These are phyloP conservation scores for Erythrophleum ivorense DNA, from an alignment of 331 rosid species.

Conservation along the genomic window DNA sequence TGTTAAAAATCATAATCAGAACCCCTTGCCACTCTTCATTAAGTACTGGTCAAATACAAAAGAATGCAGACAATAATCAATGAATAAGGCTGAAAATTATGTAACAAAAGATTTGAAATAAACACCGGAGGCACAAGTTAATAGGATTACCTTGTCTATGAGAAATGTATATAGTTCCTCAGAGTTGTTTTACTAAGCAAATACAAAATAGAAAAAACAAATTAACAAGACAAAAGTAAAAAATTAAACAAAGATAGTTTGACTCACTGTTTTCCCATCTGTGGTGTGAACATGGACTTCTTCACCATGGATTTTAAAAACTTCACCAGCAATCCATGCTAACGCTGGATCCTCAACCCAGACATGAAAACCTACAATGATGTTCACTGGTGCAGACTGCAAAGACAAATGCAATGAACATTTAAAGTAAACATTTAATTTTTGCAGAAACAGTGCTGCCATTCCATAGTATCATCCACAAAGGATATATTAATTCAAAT, in stretches of 20 bases:
- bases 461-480: slow-evolving; percentile 23
- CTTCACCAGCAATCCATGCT: slow-evolving; percentile 97
- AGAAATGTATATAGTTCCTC: not conserved
- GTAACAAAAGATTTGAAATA: too few relatives aligned
- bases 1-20: too few relatives aligned
- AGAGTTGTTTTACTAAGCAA: slow-evolving; percentile 5
- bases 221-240: too few relatives aligned
- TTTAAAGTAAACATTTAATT: slow-evolving; percentile 38
- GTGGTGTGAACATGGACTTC: slow-evolving; percentile 67
- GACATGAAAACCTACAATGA: slow-evolving; percentile 94
- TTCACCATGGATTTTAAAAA: slow-evolving; percentile 79
- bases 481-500: slow-evolving; percentile 11
- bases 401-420: slow-evolving; percentile 43
- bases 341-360: slow-evolving; percentile 89
- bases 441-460: slow-evolving; percentile 23
- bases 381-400: slow-evolving; percentile 93
- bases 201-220: not conserved
- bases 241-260: slow-evolving; percentile 9
- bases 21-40: too few relatives aligned
- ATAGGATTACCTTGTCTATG: not conserved
- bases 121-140: too few relatives aligned
- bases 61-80: too few relatives aligned
- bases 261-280: slow-evolving; percentile 79
- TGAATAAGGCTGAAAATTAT: too few relatives aligned
- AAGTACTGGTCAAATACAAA: too few relatives aligned